These are phyloP conservation scores for Pythium sukuiense DNA, from an alignment of 352 stramenopile species.

Conservation along the genomic window DNA sequence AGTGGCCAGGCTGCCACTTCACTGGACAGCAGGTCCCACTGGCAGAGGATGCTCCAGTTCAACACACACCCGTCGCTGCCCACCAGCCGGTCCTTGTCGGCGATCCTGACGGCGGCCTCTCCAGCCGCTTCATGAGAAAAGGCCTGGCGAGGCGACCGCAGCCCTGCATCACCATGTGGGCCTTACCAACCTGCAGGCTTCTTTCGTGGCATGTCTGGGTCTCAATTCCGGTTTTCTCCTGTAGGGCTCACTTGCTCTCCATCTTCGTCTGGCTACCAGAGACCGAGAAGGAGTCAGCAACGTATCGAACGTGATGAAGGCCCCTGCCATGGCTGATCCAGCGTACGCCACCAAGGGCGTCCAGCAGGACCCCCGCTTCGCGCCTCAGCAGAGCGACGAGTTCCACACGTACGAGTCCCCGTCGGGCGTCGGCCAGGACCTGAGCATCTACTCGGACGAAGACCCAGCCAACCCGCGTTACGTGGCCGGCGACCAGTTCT, in stretches of 20 bases:
- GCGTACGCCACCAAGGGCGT: constrained; percentile 9
- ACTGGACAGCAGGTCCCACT: neutral
- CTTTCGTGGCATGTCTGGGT: neutral
- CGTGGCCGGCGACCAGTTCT: constrained; percentile 69
- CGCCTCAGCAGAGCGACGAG: constrained; percentile 17
- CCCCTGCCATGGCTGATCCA: neutral
- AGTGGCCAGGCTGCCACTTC: neutral
- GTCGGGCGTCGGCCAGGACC: constrained; percentile 10
- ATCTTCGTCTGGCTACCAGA: neutral
- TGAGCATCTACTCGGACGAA: constrained; percentile 28
- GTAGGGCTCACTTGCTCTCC: neutral
- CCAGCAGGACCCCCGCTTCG: constrained; percentile 13
- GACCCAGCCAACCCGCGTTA: constrained; percentile 37
- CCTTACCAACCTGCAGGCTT: neutral
- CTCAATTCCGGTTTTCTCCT: neutral
- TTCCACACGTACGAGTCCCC: constrained; percentile 28
- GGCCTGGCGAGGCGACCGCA: neutral
- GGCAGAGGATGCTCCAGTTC: neutral
- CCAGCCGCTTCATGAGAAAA: constrained; percentile 14
- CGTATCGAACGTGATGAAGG: constrained; percentile 15
- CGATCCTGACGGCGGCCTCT: neutral
- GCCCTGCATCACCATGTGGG: constrained; percentile 3
- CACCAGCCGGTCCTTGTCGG: neutral
- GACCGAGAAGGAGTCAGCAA: constrained; percentile 2
- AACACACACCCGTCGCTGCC: constrained; percentile 3